Conservation (phyloP, 2,329 filamentous ascomycete genomes). For the Penicillium crustosum region DNA sequence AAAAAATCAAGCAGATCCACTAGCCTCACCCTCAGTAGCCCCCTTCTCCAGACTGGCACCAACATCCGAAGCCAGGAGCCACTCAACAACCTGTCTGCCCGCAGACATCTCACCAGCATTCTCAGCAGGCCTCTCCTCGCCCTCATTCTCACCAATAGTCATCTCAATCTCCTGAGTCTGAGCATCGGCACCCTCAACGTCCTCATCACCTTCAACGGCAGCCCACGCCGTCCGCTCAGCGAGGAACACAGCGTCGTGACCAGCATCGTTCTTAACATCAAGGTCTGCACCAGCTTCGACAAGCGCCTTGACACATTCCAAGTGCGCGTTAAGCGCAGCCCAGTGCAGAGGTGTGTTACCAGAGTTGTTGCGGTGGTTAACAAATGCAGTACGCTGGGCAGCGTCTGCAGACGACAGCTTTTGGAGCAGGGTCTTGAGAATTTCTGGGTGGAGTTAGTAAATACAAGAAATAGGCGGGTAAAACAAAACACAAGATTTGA, state of each 20-base stretch:
- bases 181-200: conserved; percentile 19
- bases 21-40: conserved; percentile 26
- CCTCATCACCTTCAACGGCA: conserved; percentile 51
- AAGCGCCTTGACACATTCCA: conserved; percentile 75
- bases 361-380: conserved; percentile 66
- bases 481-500: neutral
- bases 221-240: conserved; percentile 69
- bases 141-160: conserved; percentile 25
- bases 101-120: conserved; percentile 32
- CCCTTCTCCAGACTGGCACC: conserved; percentile 36
- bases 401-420: conserved; percentile 31
- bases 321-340: conserved; percentile 86
- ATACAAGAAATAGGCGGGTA: too few relatives aligned
- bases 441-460: conserved; percentile 35
- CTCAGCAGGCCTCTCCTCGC: conserved; percentile 15
- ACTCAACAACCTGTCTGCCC: conserved; percentile 44
- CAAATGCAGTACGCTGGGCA: conserved; percentile 28
- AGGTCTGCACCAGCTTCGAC: conserved; percentile 75
- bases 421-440: conserved; percentile 50
- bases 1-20: conserved; percentile 18
- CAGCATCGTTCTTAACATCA: conserved; percentile 74
- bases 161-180: conserved; percentile 28
- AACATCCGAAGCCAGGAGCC: conserved; percentile 42
- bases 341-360: conserved; percentile 93
- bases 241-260: conserved; percentile 76